Percentiles rank a stretch among this genome's conserved stretches.
Evolutionary conservation across 2,329 filamentous ascomycete genomes (phyloP).

Genomic region (Pseudopyricularia cyperi): DNA sequence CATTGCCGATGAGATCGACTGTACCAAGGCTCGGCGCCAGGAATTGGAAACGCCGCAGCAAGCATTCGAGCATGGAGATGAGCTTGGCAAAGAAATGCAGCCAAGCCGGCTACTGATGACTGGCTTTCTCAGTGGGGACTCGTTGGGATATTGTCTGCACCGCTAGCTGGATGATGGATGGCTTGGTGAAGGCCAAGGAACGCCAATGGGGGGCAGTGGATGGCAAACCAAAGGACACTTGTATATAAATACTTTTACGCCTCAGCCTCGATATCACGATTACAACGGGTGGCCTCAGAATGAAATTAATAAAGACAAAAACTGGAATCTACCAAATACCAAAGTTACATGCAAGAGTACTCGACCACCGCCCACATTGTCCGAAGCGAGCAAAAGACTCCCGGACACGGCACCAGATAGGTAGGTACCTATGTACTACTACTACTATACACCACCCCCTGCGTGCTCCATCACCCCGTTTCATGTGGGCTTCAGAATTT

Average conservation of each 20-base stretch:
- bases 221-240: too few species aligned
- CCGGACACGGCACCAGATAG: not conserved
- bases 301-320: too few species aligned
- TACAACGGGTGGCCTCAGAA: too few species aligned
- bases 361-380: not conserved
- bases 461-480: conserved; percentile 8
- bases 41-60: too few species aligned
- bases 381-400: not conserved
- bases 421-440: not conserved
- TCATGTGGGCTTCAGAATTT: conserved; percentile 15
- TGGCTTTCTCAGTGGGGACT: not conserved
- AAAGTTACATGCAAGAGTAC: not conserved
- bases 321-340: not conserved
- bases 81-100: not conserved
- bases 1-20: not conserved
- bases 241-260: too few species aligned
- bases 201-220: too few species aligned
- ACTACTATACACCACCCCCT: not conserved
- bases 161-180: too few species aligned
- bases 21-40: not conserved
- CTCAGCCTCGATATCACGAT: too few species aligned
- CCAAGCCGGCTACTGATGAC: not conserved
- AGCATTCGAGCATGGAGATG: not conserved
- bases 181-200: too few species aligned
- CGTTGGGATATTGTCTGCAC: not conserved